Conservation (phyloP, 148 eudicot genomes). For the Pouteria glomerata region DNA sequence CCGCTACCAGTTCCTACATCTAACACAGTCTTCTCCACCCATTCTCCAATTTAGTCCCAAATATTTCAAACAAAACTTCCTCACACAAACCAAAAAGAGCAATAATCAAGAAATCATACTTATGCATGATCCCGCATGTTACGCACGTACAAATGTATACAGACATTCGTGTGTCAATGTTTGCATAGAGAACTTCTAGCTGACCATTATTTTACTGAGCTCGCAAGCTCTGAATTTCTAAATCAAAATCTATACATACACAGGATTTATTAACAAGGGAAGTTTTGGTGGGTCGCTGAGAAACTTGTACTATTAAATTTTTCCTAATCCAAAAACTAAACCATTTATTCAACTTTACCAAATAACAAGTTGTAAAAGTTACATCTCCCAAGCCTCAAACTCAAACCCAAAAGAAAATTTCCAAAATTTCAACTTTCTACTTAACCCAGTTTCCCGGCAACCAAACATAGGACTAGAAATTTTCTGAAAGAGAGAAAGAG, state of each 20-base stretch:
- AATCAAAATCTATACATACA: too few relatives aligned
- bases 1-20: constrained; percentile 99
- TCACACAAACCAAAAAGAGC: background rate
- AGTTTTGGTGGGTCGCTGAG: background rate
- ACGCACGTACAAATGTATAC: background rate
- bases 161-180: background rate
- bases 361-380: background rate
- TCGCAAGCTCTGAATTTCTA: background rate
- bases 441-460: background rate
- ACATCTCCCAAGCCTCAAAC: background rate
- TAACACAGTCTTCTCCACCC: constrained; percentile 67
- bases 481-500: background rate
- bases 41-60: constrained; percentile 30
- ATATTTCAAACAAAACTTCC: background rate
- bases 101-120: background rate
- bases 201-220: background rate
- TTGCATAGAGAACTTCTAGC: background rate
- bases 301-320: background rate
- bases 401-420: constrained; percentile 1
- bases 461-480: constrained; percentile 7
- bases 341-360: background rate
- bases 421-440: background rate
- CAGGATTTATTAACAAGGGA: background rate
- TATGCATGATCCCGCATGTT: background rate
- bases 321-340: background rate